Percentiles rank a stretch among this genome's conserved stretches.
phyloP scores from a whole-genome alignment of 2,329 filamentous ascomycete species.

The Trichoderma breve region DNA sequence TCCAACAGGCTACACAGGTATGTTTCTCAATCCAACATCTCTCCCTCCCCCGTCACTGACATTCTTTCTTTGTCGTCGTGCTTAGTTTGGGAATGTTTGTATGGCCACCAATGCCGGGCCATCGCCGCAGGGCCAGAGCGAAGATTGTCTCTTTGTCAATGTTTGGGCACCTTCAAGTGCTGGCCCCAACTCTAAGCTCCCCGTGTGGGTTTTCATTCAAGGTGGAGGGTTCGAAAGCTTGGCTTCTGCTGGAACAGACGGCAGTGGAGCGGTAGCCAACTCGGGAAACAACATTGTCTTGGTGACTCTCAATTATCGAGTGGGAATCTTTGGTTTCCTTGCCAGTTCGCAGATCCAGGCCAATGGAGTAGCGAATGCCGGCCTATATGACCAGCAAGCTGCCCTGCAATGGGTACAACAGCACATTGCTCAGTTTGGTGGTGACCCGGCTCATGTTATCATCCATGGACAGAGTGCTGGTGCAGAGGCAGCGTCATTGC shows the following conservation, averaged over 20 bases:
- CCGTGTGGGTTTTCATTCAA: constrained; percentile 46
- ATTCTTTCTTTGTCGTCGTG: background rate
- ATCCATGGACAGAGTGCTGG: constrained; percentile 69
- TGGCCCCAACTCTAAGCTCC: constrained; percentile 30
- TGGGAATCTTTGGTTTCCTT: constrained; percentile 43
- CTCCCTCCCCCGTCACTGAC: background rate
- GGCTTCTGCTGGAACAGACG: constrained; percentile 39
- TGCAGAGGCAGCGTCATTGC: constrained; percentile 60
- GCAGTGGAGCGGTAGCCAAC: constrained; percentile 39
- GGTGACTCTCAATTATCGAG: constrained; percentile 47
- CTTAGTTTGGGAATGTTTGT: constrained; percentile 6
- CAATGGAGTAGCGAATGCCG: constrained; percentile 22
- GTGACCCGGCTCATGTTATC: constrained; percentile 54
- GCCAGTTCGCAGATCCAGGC: constrained; percentile 19
- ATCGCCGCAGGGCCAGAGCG: constrained; percentile 26
- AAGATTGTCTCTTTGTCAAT: constrained; percentile 38
- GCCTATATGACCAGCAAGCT: constrained; percentile 44
- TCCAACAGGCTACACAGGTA: constrained; percentile 12
- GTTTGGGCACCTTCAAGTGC: constrained; percentile 30
- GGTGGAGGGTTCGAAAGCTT: constrained; percentile 39
- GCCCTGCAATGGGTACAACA: constrained; percentile 23
- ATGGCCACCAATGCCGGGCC: constrained; percentile 2
- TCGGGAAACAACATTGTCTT: constrained; percentile 42
- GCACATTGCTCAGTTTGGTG: constrained; percentile 24
- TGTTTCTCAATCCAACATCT: background rate